Conservation (phyloP, 2,329 filamentous ascomycete genomes). For the Aspergillus pseudoviridinutans region DNA sequence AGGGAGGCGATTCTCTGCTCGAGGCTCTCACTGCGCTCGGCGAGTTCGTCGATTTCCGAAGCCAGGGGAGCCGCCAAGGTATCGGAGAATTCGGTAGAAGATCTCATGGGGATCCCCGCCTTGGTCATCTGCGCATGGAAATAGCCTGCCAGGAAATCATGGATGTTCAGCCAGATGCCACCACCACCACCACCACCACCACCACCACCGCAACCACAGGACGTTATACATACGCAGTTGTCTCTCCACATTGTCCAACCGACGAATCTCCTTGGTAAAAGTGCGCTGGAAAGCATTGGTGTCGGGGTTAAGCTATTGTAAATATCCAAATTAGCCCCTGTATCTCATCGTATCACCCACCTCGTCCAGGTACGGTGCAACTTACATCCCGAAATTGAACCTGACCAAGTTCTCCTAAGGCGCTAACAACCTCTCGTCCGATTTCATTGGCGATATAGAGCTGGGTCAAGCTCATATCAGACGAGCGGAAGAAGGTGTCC, state of each 20-base stretch:
- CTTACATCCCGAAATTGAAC: constrained; percentile 97
- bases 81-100: constrained; percentile 85
- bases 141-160: constrained; percentile 60
- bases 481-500: constrained; percentile 98
- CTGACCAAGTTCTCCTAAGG: constrained; percentile 88
- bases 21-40: constrained; percentile 85
- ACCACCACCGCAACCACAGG: no score
- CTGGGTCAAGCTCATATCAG: constrained; percentile 99
- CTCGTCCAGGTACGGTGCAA: constrained; percentile 9
- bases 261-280: constrained; percentile 95
- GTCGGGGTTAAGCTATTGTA: constrained; percentile 76
- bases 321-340: constrained; percentile 16
- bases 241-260: constrained; percentile 95
- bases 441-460: constrained; percentile 99
- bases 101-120: constrained; percentile 76
- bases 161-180: constrained; percentile 7
- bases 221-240: constrained; percentile 71
- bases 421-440: constrained; percentile 93
- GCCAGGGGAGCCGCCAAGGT: constrained; percentile 83
- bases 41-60: constrained; percentile 92
- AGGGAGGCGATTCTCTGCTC: constrained; percentile 87
- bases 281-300: constrained; percentile 93
- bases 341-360: constrained; percentile 1
- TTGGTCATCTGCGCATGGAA: constrained; percentile 97
- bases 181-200: not conserved